Base-by-base conservation (phyloP, 169 alveolate species). In the Besnoitia besnoiti region DNA sequence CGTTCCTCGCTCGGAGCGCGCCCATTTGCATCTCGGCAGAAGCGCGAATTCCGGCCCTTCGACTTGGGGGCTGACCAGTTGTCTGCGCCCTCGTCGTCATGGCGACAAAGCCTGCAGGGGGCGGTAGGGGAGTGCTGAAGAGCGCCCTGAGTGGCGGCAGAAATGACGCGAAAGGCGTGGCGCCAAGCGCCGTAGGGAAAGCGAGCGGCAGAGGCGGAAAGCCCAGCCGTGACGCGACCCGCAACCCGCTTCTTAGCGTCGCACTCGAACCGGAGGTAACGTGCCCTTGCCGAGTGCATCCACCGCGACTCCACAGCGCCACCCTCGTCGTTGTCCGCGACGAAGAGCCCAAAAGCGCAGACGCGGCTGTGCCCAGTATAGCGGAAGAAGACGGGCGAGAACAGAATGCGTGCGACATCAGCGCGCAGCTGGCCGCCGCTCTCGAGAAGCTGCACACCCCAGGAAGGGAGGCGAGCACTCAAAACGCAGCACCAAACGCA, bases 221-320 rank as follows among this genome's bases (percentile, higher is more conserved):
- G 40, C 40, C 40, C 39, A 77, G 10, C 59, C 2, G 40, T 39
- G 87, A 77, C 40, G 12, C 19, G n/a, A 24, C 21, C 19, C 35
- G 40, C 35, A 42, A 42, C 21, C 87, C 61, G 44, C 55, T 77
- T 19, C 55, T 77, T 27, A 55, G 87, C 42, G 30, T 42, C 14
- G 35, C 87, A 14, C 21, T 77, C 33, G 87, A 77, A 55, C 87
- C 87, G 0, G 87, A 77, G 12, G 87, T 77, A n/a, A 27, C 87
- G 50, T 77, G 87, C 47, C 35, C 87, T 35, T 19, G 35, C 40
- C 50, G 59, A 21, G 87, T 77, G 21, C 3, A 19, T 8, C 49
- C 49, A 30, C 87, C 87, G 39, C 19, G 35, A 10, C 4, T 44
- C 40, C 87, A 35, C 55, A 77, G 61, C 21, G 49, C 61, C 7